Conservation (phyloP, 2,329 filamentous ascomycete species). For the Fusarium falciforme region DNA sequence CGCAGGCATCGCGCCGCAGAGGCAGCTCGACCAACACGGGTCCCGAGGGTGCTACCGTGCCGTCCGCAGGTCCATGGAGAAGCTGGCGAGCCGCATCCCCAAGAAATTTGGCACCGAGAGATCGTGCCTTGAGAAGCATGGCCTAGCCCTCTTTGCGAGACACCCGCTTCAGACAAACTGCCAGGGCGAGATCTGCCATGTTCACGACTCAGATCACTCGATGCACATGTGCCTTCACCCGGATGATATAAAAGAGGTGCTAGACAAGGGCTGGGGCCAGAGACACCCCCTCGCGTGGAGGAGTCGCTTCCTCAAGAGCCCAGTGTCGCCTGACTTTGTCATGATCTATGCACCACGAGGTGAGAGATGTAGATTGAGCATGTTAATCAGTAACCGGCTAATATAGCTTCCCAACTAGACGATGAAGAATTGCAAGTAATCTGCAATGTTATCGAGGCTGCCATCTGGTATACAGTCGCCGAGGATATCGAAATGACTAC, state of each 20-base stretch:
- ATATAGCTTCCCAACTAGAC: conserved; percentile 50
- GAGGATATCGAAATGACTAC: conserved; percentile 55
- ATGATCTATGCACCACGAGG: conserved; percentile 84
- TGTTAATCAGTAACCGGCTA: background rate
- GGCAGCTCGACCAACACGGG: conserved; percentile 78
- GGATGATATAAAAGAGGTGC: conserved; percentile 76
- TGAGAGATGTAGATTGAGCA: conserved; percentile 40
- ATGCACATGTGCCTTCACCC: conserved; percentile 86
- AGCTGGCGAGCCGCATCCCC: conserved; percentile 60
- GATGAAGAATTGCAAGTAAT: conserved; percentile 75
- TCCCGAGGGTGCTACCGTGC: conserved; percentile 63
- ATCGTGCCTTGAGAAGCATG: conserved; percentile 86
- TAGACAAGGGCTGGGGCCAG: conserved; percentile 85
- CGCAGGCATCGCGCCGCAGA: conserved; percentile 82
- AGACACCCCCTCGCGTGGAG: conserved; percentile 74
- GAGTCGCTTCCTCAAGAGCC: conserved; percentile 70
- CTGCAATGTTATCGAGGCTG: conserved; percentile 77
- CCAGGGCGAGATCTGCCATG: conserved; percentile 84
- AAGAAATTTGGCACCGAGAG: conserved; percentile 69
- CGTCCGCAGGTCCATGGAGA: conserved; percentile 64
- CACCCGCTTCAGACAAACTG: conserved; percentile 76
- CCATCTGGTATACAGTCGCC: conserved; percentile 73
- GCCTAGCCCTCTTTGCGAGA: conserved; percentile 77
- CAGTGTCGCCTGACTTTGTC: conserved; percentile 79
- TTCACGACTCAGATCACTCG: conserved; percentile 80